A percentile compares a stretch with the other conserved stretches of the same genome.
phyloP scores from a whole-genome alignment of 805 yeast species.

The Zygosaccharomyces rouxii region DNA sequence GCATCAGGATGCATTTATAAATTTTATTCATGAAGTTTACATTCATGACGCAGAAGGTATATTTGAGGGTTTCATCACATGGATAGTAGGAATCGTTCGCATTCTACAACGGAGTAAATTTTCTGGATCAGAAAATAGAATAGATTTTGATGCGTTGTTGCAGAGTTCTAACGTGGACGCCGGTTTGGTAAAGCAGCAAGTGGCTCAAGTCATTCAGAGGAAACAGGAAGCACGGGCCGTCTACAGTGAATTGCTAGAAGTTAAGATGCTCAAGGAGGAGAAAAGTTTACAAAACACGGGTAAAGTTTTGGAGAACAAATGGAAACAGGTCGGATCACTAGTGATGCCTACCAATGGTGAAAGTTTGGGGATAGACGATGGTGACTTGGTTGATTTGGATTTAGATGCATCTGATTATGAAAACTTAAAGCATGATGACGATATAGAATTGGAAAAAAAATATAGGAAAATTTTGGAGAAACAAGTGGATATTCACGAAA shows the following conservation, averaged over 20 bases:
- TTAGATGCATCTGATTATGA: constrained; percentile 32
- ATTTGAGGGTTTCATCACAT: constrained; percentile 64
- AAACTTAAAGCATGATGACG: constrained; percentile 19
- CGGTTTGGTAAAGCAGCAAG: constrained; percentile 35
- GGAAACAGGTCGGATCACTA: constrained; percentile 43
- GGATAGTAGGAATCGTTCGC: constrained; percentile 66
- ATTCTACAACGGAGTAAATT: constrained; percentile 60
- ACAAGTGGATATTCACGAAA: constrained; percentile 21
- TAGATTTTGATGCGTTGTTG: constrained; percentile 44
- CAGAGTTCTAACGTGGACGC: constrained; percentile 26
- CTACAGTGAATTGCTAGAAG: constrained; percentile 28
- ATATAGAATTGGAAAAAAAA: constrained; percentile 29
- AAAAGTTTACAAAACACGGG: constrained; percentile 21
- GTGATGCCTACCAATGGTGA: constrained; percentile 40
- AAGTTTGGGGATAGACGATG: constrained; percentile 48
- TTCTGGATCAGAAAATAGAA: constrained; percentile 37
- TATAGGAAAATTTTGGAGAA: constrained; percentile 27
- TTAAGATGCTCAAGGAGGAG: constrained; percentile 21
- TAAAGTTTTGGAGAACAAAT: constrained; percentile 36
- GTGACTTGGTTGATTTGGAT: constrained; percentile 44
- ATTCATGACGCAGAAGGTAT: constrained; percentile 66
- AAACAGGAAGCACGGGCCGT: constrained; percentile 36
- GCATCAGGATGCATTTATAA: constrained; percentile 69
- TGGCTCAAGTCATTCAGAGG: constrained; percentile 37
- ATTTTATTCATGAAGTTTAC: constrained; percentile 78